phyloP scores from a whole-genome alignment of 2,329 filamentous ascomycete genomes.

The Fusarium compactum region DNA sequence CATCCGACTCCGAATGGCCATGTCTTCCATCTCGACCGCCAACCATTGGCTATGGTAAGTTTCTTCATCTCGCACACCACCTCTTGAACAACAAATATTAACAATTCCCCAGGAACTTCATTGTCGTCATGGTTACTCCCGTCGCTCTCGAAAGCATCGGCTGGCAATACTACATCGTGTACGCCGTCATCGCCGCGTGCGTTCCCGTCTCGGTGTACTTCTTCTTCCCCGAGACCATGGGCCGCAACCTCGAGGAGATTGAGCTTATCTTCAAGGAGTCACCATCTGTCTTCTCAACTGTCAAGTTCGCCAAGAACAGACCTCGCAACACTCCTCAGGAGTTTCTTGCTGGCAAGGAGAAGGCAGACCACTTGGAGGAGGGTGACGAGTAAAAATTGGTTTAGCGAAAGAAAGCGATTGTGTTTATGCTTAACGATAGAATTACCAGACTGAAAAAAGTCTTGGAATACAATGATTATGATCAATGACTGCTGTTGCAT shows the following conservation, averaged over 20 bases:
- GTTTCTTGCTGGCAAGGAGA: slow-evolving; percentile 24
- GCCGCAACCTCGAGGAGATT: slow-evolving; percentile 48
- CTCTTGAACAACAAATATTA: slow-evolving; percentile 28
- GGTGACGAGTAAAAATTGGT: slow-evolving; percentile 12
- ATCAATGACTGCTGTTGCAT: background rate
- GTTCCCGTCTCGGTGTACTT: slow-evolving; percentile 58
- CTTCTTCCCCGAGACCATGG: slow-evolving; percentile 54
- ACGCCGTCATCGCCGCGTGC: slow-evolving; percentile 57
- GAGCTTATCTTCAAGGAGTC: slow-evolving; percentile 46
- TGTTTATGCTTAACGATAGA: slow-evolving; percentile 9
- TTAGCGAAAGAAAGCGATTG: slow-evolving; percentile 23
- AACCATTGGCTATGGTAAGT: slow-evolving; percentile 49
- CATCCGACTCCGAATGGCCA: slow-evolving; percentile 59
- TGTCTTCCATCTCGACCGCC: slow-evolving; percentile 65
- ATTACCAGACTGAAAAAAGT: background rate
- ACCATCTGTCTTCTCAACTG: slow-evolving; percentile 27
- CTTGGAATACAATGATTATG: slow-evolving; percentile 29
- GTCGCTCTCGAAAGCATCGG: slow-evolving; percentile 70
- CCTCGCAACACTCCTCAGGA: slow-evolving; percentile 32
- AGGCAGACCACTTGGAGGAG: slow-evolving; percentile 24
- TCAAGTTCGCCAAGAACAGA: slow-evolving; percentile 34
- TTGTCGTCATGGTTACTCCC: slow-evolving; percentile 71
- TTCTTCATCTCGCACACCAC: background rate
- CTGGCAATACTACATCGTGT: slow-evolving; percentile 63
- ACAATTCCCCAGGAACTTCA: slow-evolving; percentile 52